A percentile compares a stretch with the other conserved stretches of the same genome.
Conservation (phyloP, 441 rosid genomes). For the Erysimum pusillum region DNA sequence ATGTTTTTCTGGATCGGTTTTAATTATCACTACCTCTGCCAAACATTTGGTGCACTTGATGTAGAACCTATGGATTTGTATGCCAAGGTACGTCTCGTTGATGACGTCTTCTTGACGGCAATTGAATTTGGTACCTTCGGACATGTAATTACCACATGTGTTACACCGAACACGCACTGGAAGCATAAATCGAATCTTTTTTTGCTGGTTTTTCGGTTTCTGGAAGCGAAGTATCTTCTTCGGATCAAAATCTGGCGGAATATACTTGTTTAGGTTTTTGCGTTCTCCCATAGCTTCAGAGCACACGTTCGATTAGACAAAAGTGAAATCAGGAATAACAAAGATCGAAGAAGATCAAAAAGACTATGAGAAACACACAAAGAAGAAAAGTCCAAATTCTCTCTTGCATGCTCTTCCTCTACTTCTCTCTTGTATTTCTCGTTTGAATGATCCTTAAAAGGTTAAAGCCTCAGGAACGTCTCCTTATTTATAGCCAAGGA, state of each 20-base stretch:
- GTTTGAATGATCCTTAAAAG: background rate
- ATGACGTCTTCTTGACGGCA: constrained; percentile 16
- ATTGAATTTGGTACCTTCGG: constrained; percentile 18
- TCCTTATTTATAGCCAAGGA: background rate
- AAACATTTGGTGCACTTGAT: constrained; percentile 18
- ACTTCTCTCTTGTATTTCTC: background rate
- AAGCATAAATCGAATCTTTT: constrained; percentile 29
- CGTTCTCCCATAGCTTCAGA: constrained; percentile 7
- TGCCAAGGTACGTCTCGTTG: background rate
- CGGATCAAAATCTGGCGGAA: constrained; percentile 10
- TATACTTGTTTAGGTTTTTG: constrained; percentile 23
- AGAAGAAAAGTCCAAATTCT: background rate
- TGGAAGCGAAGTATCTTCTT: background rate
- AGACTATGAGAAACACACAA: too few species aligned
- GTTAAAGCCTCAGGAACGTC: background rate
- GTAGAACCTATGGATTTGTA: constrained; percentile 4
- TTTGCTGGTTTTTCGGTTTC: constrained; percentile 12
- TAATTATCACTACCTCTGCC: background rate
- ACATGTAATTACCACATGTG: constrained; percentile 27
- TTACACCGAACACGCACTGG: constrained; percentile 14
- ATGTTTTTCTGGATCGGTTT: background rate
- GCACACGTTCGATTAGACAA: too few species aligned
- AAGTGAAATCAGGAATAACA: too few species aligned
- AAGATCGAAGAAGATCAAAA: too few species aligned
- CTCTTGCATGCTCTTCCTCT: background rate